Evolutionary conservation across 352 stramenopile genomes (phyloP).

Genomic region (Stramenopiles sp.): DNA sequence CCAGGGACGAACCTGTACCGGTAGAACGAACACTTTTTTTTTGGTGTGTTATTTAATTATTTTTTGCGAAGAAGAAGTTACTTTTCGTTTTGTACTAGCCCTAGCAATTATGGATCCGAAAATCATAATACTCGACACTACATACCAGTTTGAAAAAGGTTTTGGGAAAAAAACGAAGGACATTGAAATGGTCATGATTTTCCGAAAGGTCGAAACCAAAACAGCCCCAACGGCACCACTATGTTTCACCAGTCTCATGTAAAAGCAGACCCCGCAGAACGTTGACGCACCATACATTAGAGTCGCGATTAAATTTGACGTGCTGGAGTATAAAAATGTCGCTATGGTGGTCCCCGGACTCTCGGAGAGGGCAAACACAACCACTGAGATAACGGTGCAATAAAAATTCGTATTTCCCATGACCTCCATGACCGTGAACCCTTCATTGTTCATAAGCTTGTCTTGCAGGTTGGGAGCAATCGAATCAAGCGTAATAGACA

Average conservation of each 20-base stretch:
- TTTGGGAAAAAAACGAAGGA: background rate
- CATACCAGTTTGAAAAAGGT: background rate
- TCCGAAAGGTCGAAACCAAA: background rate
- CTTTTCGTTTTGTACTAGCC: too few relatives aligned
- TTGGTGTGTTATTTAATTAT: too few relatives aligned
- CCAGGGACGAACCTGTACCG: too few relatives aligned
- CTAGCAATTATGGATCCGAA: background rate
- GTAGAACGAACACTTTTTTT: too few relatives aligned
- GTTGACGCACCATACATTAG: too few relatives aligned
- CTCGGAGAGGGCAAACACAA: background rate
- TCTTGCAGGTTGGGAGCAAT: background rate
- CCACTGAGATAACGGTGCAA: background rate
- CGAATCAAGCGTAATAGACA: background rate
- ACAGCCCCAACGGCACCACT: background rate
- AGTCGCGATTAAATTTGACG: too few relatives aligned
- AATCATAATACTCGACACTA: background rate
- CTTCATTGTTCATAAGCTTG: background rate
- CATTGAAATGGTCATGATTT: background rate
- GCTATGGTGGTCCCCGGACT: too few relatives aligned
- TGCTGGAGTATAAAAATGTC: too few relatives aligned
- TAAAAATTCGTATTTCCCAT: conserved; percentile 3
- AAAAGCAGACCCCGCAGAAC: background rate
- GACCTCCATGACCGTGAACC: background rate
- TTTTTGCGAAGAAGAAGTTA: too few relatives aligned
- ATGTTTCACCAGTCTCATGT: background rate